These are phyloP conservation scores for Erigeron philadelphicus DNA, from an alignment of 140 eudicot species.

Conservation along the genomic window DNA sequence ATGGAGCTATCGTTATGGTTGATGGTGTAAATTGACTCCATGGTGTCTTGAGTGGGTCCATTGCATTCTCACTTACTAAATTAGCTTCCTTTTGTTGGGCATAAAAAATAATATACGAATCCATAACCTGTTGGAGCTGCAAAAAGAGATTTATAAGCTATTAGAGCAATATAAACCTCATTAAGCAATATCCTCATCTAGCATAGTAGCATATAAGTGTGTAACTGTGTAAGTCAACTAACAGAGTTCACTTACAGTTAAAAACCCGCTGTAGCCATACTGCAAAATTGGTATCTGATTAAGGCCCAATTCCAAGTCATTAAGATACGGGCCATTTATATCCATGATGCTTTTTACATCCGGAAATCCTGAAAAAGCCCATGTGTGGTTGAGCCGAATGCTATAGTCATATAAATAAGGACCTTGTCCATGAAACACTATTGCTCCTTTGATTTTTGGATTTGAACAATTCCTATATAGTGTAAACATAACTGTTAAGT, in stretches of 20 bases:
- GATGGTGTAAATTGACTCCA: conserved; percentile 77
- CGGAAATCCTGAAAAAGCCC: conserved; percentile 99
- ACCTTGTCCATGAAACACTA: conserved; percentile 93
- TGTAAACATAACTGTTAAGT: conserved; percentile 16
- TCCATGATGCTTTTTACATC: conserved; percentile 91
- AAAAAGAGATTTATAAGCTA: conserved; percentile 8
- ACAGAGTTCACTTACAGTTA: conserved; percentile 59
- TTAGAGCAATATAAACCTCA: not conserved
- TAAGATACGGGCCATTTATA: conserved; percentile 78
- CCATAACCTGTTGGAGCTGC: conserved; percentile 94
- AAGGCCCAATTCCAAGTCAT: conserved; percentile 89
- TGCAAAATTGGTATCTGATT: conserved; percentile 81
- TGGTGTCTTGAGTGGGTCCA: conserved; percentile 38
- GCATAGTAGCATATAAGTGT: not conserved
- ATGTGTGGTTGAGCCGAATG: conserved; percentile 96
- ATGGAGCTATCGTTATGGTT: conserved; percentile 80
- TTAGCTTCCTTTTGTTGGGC: conserved; percentile 49
- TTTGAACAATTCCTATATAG: conserved; percentile 67
- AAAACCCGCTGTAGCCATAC: conserved; percentile 89
- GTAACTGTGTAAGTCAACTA: conserved; percentile 4
- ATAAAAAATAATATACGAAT: conserved; percentile 77
- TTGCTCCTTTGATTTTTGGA: conserved; percentile 91
- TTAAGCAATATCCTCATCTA: conserved; percentile 14
- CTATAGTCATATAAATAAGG: conserved; percentile 83
- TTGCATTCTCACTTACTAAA: conserved; percentile 30